Evolutionary conservation across 2,329 filamentous ascomycete genomes (phyloP), one percentile per base, ranked within the genome.

Genomic region (Aureobasidium sp.): DNA sequence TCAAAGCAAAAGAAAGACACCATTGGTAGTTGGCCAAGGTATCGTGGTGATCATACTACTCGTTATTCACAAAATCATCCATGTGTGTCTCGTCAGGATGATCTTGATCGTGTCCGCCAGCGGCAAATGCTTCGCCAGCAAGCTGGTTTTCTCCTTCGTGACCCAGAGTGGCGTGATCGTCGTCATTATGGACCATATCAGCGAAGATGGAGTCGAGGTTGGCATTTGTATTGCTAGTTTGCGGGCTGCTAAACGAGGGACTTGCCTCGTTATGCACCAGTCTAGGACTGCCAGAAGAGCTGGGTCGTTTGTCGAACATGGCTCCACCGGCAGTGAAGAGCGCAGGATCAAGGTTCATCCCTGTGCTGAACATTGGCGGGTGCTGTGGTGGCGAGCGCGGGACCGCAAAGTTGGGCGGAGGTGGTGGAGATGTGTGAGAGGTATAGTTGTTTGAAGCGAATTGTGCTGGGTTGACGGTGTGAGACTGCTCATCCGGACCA

Each of bases 111-210:
- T 62, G 44, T 34, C 51, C 63, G 12, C 42, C 44, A 12, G 59
- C 63, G 12, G 58, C 59, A 25, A 58, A 62, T 5, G 63, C 63
- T 36, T 62, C 59, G 12, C 62, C 58, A 7, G 57, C 62, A n/a
- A 58, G 42, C 42, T 37, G 42, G 14, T 62, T 53, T 6, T 45
- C 51, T 25, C 48, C 39, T 22, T 57, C 58, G 25, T 55, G 52
- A 22, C 56, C 62, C 11, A 48, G 25, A 3, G 56, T 48, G 6
- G 62, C 57, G 20, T 63, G 48, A 2, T 64, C 65, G 22, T 71
- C 68, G 17, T 70, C 70, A 34, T 70, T 67, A 47, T 71, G 68
- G 12, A 74, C 71, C 47, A 74, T 67, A 44, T 74, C 72, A 9
- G 69, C 70, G 64, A 74, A 74, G 42, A 73, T 70, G 37, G 67